phyloP scores from a whole-genome alignment of 2,329 filamentous ascomycete species.

The Colletotrichum sp. region DNA sequence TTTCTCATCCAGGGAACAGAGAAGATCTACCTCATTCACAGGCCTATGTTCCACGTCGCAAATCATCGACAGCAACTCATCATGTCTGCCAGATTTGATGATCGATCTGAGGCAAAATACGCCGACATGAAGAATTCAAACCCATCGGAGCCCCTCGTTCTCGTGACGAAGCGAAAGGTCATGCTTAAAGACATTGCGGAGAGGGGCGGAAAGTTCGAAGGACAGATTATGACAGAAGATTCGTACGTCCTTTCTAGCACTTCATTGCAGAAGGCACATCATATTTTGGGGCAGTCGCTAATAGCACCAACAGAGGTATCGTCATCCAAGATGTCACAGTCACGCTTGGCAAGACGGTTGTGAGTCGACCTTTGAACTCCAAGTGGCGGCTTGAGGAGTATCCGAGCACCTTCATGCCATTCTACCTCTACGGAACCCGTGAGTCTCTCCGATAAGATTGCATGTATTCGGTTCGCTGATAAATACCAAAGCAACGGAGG shows the following conservation, averaged over 20 bases:
- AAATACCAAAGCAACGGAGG: constrained; percentile 25
- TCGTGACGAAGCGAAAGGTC: constrained; percentile 29
- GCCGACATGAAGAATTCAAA: constrained; percentile 26
- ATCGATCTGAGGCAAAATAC: constrained; percentile 25
- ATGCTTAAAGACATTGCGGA: constrained; percentile 27
- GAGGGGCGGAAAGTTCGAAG: constrained; percentile 27
- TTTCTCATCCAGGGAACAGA: constrained; percentile 42
- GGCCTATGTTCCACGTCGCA: constrained; percentile 43
- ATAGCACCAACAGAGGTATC: not conserved
- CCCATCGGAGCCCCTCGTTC: constrained; percentile 30
- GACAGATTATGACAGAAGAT: constrained; percentile 31
- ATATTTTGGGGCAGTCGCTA: not conserved
- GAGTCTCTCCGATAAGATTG: not conserved
- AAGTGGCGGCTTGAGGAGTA: constrained; percentile 37
- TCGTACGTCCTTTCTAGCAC: constrained; percentile 24
- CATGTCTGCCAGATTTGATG: constrained; percentile 31
- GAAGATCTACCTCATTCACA: constrained; percentile 36
- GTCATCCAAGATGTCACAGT: constrained; percentile 30
- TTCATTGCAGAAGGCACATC: not conserved
- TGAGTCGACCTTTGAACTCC: constrained; percentile 40
- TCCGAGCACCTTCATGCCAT: constrained; percentile 42
- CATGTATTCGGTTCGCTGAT: not conserved
- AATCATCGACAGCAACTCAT: constrained; percentile 46
- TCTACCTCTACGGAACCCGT: constrained; percentile 47
- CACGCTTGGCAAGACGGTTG: constrained; percentile 27